phyloP scores from a whole-genome alignment of 768 basidiomycete species.

The Tricholoma terreum region DNA sequence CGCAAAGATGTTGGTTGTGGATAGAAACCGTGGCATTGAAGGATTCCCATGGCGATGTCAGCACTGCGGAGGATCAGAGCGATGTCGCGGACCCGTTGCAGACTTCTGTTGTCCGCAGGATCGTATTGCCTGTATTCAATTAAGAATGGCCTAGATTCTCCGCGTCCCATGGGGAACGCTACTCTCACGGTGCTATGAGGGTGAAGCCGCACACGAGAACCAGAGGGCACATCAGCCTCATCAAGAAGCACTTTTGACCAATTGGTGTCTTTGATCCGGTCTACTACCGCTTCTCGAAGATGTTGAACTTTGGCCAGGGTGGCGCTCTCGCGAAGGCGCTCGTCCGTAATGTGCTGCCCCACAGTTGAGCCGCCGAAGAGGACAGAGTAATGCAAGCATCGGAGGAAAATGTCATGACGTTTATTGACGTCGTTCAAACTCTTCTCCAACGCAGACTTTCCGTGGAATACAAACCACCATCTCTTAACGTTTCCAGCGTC shows the following conservation, averaged over 20 bases:
- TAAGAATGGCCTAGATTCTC: not conserved
- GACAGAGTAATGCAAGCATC: slow-evolving; percentile 5
- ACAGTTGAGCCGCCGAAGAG: slow-evolving; percentile 3
- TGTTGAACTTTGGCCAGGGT: not conserved
- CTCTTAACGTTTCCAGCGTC: not conserved
- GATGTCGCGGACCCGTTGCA: slow-evolving; percentile 3
- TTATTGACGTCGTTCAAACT: slow-evolving; percentile 1
- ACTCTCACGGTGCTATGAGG: slow-evolving; percentile 1
- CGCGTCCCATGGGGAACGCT: not conserved
- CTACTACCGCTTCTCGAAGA: slow-evolving; percentile 1
- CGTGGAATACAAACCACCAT: slow-evolving; percentile 6
- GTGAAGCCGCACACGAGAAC: not conserved
- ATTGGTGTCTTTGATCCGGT: not conserved
- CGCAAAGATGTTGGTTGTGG: not conserved
- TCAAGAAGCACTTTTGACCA: not conserved
- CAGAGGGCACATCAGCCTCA: not conserved
- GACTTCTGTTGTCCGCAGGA: slow-evolving; percentile 4
- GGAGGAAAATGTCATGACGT: slow-evolving; percentile 3
- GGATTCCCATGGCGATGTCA: slow-evolving; percentile 2
- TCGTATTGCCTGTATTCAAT: slow-evolving; percentile 3
- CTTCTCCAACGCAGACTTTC: slow-evolving; percentile 2
- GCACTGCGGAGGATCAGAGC: slow-evolving; percentile 1
- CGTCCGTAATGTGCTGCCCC: slow-evolving; percentile 1
- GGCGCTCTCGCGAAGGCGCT: not conserved
- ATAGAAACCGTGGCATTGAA: slow-evolving; percentile 1